A percentile compares a stretch with the other conserved stretches of the same genome.
phyloP scores from a whole-genome alignment of 129 eudicot genomes.

The Artemisia tridentata region DNA sequence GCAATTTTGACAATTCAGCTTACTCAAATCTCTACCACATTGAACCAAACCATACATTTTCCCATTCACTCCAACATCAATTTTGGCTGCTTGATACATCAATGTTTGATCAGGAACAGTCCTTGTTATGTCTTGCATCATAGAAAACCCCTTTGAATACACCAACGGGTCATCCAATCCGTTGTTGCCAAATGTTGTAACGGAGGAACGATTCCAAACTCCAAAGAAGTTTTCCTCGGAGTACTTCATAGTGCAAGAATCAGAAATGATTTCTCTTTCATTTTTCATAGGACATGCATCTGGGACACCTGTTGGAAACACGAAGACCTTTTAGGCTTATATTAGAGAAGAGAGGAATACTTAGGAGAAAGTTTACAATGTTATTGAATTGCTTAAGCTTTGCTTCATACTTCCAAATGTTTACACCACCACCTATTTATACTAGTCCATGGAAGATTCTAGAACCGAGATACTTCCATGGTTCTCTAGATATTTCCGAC shows the following conservation, averaged over 20 bases:
- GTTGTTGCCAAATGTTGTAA: neutral
- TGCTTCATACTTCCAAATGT: too few species aligned
- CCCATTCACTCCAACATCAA: slow-evolving; percentile 18
- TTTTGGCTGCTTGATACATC: slow-evolving; percentile 16
- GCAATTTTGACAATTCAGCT: slow-evolving; percentile 23
- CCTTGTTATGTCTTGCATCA: slow-evolving; percentile 21
- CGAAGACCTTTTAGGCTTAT: too few species aligned
- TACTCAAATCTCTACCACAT: slow-evolving; percentile 32
- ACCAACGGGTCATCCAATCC: slow-evolving; percentile 16
- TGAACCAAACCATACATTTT: slow-evolving; percentile 33
- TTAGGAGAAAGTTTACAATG: too few species aligned
- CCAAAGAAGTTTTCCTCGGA: slow-evolving; percentile 16
- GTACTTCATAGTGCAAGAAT: slow-evolving; percentile 10
- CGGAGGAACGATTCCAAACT: neutral
- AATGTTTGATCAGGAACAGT: slow-evolving; percentile 20
- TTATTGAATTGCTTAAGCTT: too few species aligned
- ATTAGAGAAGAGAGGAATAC: too few species aligned
- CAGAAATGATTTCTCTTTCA: neutral
- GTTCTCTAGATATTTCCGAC: too few species aligned
- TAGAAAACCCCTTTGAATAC: slow-evolving; percentile 22
- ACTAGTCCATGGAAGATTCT: too few species aligned
- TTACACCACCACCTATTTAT: too few species aligned
- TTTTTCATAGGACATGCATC: neutral
- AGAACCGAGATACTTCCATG: too few species aligned
- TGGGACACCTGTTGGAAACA: too few species aligned